phyloP scores from a whole-genome alignment of 176 grass and related monocot genomes.

The Paspalum notatum region DNA sequence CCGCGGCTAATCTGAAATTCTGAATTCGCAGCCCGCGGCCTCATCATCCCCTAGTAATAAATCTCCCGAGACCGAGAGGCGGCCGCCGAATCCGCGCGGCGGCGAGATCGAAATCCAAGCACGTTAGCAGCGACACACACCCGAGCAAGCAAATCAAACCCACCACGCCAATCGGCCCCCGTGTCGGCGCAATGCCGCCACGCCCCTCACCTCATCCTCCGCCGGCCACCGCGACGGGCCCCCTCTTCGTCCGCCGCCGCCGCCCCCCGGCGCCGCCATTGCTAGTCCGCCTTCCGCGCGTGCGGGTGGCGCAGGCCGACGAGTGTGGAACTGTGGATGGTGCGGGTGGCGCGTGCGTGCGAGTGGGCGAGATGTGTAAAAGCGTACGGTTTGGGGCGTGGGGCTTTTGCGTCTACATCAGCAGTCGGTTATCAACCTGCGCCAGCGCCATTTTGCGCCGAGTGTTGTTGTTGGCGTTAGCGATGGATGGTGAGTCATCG shows the following conservation, averaged over 20 bases:
- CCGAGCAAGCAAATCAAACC: too few relatives aligned
- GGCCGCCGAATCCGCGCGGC: background rate
- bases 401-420: too few relatives aligned
- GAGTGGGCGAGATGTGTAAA: too few relatives aligned
- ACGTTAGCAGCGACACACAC: too few relatives aligned
- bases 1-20: background rate
- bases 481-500: too few relatives aligned
- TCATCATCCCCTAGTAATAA: background rate
- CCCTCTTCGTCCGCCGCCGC: background rate
- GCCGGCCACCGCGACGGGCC: conserved; percentile 47
- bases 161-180: background rate
- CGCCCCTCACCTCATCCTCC: conserved; percentile 54
- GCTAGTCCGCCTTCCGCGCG: background rate
- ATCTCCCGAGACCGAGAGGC: background rate
- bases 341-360: too few relatives aligned
- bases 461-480: too few relatives aligned
- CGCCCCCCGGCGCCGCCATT: conserved; percentile 48
- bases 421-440: too few relatives aligned
- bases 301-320: background rate
- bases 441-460: too few relatives aligned
- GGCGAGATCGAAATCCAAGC: conserved; percentile 8
- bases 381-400: too few relatives aligned
- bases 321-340: too few relatives aligned
- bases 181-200: conserved; percentile 26
- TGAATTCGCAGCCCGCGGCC: background rate